A percentile compares a stretch with the other conserved stretches of the same genome.
Conservation (phyloP, 495 filamentous ascomycete genomes). For the Jackrogersella minutella region DNA sequence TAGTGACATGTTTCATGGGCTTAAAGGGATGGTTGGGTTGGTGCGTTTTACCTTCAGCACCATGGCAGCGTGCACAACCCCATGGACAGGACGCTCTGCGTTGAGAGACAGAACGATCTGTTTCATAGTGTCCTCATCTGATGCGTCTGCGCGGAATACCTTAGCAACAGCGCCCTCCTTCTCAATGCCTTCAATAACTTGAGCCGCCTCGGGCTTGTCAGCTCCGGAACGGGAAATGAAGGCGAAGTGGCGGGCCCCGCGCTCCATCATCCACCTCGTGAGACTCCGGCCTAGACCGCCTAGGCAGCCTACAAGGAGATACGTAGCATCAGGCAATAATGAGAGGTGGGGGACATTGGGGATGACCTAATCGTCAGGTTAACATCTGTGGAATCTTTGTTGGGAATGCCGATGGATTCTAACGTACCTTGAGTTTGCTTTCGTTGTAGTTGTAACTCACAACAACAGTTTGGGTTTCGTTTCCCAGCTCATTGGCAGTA, state of each 20-base stretch:
- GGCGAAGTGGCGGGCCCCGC: constrained; percentile 59
- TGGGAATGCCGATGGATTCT: too few species aligned
- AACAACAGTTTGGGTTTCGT: not conserved
- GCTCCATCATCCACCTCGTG: constrained; percentile 55
- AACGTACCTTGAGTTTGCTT: not conserved
- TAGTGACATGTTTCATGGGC: not conserved
- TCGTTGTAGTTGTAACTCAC: not conserved
- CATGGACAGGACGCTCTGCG: constrained; percentile 47
- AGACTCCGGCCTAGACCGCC: constrained; percentile 65
- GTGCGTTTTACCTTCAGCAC: constrained; percentile 48
- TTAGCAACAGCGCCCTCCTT: constrained; percentile 18
- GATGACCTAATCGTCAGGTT: not conserved
- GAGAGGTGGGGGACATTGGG: constrained; percentile 32
- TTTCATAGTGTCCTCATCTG: constrained; percentile 15
- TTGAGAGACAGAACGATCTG: constrained; percentile 6
- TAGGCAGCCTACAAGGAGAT: constrained; percentile 62
- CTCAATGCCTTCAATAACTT: constrained; percentile 9
- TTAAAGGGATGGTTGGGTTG: too few species aligned
- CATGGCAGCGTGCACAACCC: constrained; percentile 64
- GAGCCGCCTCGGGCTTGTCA: constrained; percentile 20
- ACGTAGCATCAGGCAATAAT: constrained; percentile 49
- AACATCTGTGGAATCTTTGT: not conserved
- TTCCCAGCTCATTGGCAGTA: too few species aligned
- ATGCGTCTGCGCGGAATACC: constrained; percentile 30
- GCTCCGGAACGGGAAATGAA: constrained; percentile 60